Evolutionary conservation across 768 basidiomycete species (phyloP).

Genomic region (Macrolepiota albuminosa): DNA sequence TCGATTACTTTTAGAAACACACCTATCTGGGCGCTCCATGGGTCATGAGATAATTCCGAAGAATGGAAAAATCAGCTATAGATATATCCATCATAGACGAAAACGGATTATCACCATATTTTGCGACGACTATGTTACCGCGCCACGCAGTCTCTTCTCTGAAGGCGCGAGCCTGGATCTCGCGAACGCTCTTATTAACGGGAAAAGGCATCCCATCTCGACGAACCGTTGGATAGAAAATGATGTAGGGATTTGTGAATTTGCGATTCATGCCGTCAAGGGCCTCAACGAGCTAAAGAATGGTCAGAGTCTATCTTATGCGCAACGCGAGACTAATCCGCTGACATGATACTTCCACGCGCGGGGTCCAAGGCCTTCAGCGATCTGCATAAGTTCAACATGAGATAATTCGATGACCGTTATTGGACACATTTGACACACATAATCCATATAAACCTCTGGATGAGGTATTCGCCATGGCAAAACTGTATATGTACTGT

Average conservation of each 20-base stretch:
- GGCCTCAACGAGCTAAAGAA: constrained; percentile 60
- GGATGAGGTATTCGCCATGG: constrained; percentile 64
- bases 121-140: constrained; percentile 75
- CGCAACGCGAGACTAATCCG: background rate
- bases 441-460: constrained; percentile 36
- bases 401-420: background rate
- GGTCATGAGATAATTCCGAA: constrained; percentile 74
- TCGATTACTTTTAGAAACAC: background rate
- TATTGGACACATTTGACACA: constrained; percentile 20
- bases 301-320: background rate
- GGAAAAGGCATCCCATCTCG: constrained; percentile 83
- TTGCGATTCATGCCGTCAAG: constrained; percentile 79
- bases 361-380: constrained; percentile 63
- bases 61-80: constrained; percentile 81
- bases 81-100: constrained; percentile 62
- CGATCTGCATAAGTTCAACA: constrained; percentile 38
- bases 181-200: constrained; percentile 68
- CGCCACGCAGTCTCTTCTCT: constrained; percentile 69
- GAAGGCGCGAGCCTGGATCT: constrained; percentile 63
- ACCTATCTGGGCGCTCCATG: constrained; percentile 52
- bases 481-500: constrained; percentile 38
- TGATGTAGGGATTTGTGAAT: constrained; percentile 74
- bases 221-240: constrained; percentile 73
- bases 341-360: constrained; percentile 71
- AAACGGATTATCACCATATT: constrained; percentile 55